Evolutionary conservation across 371 early-diverging fungal genomes (phyloP), one percentile per base, ranked within the genome.

Genomic region (Apophysomyces ossiformis): DNA sequence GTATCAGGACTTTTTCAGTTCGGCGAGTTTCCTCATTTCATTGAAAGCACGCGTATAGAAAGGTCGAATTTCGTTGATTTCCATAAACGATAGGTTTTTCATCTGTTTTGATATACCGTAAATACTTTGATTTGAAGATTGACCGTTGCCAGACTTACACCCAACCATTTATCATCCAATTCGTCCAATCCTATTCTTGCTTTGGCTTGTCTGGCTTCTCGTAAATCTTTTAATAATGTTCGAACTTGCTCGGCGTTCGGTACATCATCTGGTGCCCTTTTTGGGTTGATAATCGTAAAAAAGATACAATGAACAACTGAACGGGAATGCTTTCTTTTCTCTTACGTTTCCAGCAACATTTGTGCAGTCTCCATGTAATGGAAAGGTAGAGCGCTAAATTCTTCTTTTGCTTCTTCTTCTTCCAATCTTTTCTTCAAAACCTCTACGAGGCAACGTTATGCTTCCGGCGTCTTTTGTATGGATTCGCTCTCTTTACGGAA

Each of bases 1-100:
- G 54, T 50, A 50, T 50, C 21, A 50, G 54, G 54, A 50, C 21
- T 50, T 50, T 50, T 50, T 50, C 54, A 50, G 21, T 21, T 50
- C 54, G 54, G 54, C 71, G 56, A 84, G 61, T 72, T 79, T 84
- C 37, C 85, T 77, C 69, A 90, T 78, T 58, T 90, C 87, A 37
- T 90, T 80, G 72, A 93, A 95, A 16, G 93, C 93, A 35, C 78
- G 84, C 13, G 87, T 73, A 63, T 93, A 95, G 71, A 94, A 88
- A 0, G 96, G 95, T 32, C 94, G 84, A 60, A 96, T 92, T 71
- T 94, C 94, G 62, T 95, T 95, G 69, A 96, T 85, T 70, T 96
- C 96, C 86, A 92, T 92, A 4, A 87, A 73, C 15, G 93, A 88
- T 60, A 95, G 69, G 64, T 93, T 91, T 67, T 94, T 91, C 87